Evolutionary conservation across 23 red algal species (phyloP).

Genomic region (Gracilaria gracilis): DNA sequence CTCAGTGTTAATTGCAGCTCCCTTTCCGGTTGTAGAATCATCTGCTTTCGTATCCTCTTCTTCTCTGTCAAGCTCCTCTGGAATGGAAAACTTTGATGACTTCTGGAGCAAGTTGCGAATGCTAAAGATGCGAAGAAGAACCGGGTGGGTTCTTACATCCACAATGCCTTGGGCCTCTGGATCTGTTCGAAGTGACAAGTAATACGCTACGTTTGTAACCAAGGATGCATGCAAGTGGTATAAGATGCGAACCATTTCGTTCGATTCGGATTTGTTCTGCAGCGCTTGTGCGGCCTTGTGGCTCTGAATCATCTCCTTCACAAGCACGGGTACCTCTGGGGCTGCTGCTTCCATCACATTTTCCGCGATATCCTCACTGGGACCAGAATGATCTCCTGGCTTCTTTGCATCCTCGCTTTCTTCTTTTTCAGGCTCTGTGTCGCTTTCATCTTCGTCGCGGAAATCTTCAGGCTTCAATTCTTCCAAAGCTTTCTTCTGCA

Average conservation of each 20-base stretch:
- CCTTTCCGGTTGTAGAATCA: neutral
- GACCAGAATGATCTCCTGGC: neutral
- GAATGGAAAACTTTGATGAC: slow-evolving; percentile 10
- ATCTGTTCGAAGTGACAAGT: slow-evolving; percentile 62
- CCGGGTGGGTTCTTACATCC: slow-evolving; percentile 46
- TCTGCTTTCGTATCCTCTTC: neutral
- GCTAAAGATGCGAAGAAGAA: slow-evolving; percentile 50
- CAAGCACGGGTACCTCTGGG: slow-evolving; percentile 45
- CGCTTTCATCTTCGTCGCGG: slow-evolving; percentile 63
- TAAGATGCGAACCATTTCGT: slow-evolving; percentile 35
- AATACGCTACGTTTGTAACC: slow-evolving; percentile 57
- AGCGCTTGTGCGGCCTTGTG: slow-evolving; percentile 12
- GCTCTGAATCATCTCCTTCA: slow-evolving; percentile 36
- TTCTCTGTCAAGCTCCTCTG: neutral
- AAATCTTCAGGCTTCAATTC: slow-evolving; percentile 54
- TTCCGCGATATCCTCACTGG: neutral
- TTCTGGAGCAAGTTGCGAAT: slow-evolving; percentile 44
- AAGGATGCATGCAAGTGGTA: slow-evolving; percentile 53
- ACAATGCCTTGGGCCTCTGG: slow-evolving; percentile 53
- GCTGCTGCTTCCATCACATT: slow-evolving; percentile 17
- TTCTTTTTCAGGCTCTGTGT: slow-evolving; percentile 27
- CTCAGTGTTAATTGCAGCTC: neutral
- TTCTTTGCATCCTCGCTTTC: slow-evolving; percentile 23
- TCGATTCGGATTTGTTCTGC: slow-evolving; percentile 25
- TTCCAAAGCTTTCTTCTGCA: slow-evolving; percentile 66